Conservation (phyloP, 352 stramenopile genomes). For the Thalassiosira hispida region DNA sequence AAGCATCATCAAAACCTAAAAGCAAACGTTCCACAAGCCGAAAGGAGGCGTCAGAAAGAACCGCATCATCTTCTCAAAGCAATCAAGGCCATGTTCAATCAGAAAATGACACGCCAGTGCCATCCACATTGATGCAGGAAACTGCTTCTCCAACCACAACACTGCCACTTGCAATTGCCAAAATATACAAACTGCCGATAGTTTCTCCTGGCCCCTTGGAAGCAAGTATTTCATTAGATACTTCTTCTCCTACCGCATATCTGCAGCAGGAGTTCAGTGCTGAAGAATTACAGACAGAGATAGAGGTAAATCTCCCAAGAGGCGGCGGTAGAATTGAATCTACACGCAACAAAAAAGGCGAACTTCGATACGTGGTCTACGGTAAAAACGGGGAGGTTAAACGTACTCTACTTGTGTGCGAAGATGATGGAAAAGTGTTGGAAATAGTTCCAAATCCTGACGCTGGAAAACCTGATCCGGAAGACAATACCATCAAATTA, state of each 20-base stretch:
- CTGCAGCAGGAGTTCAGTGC: conserved; percentile 46
- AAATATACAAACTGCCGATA: conserved; percentile 72
- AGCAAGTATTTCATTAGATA: conserved; percentile 27
- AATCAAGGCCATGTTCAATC: neutral
- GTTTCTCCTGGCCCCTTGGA: conserved; percentile 22
- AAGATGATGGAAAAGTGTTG: conserved; percentile 54
- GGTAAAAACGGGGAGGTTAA: conserved; percentile 59
- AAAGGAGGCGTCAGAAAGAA: neutral
- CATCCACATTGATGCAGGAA: neutral
- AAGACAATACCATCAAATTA: conserved; percentile 87
- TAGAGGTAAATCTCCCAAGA: conserved; percentile 66
- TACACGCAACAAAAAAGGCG: conserved; percentile 38
- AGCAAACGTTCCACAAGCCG: conserved; percentile 5
- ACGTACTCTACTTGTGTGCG: conserved; percentile 67
- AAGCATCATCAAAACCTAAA: neutral
- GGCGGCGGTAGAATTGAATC: conserved; percentile 67
- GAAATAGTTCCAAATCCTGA: conserved; percentile 38
- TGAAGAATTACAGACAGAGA: conserved; percentile 56
- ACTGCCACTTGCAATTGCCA: conserved; percentile 75
- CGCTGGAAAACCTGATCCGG: conserved; percentile 39
- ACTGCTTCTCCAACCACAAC: neutral
- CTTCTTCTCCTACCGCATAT: conserved; percentile 43
- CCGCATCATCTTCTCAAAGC: neutral
- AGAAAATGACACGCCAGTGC: conserved; percentile 8
- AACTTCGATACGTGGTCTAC: conserved; percentile 64